These are phyloP conservation scores for Vigna hirtella DNA, from an alignment of 306 rosid genomes.

Conservation along the genomic window DNA sequence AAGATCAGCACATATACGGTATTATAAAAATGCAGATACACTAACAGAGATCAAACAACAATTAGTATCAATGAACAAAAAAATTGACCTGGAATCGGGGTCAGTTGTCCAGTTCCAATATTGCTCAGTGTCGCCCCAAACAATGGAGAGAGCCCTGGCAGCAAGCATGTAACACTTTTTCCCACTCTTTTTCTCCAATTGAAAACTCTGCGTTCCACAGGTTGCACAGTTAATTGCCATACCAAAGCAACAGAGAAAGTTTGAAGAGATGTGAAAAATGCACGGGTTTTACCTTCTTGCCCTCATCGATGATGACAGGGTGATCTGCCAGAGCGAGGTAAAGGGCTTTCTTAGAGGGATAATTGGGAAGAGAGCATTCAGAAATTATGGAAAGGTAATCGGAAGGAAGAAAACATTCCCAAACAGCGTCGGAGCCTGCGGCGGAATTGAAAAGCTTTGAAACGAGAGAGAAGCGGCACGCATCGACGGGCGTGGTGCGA, in stretches of 20 bases:
- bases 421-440: conserved; percentile 32
- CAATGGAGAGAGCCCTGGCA: conserved; percentile 47
- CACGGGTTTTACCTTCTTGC: conserved; percentile 14
- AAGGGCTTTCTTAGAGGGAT: conserved; percentile 36
- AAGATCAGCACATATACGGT: too few species aligned
- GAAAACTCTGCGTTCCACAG: conserved; percentile 48
- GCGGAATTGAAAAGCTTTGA: conserved; percentile 33
- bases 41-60: background rate
- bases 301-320: conserved; percentile 39
- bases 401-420: conserved; percentile 42
- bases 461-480: background rate
- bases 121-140: conserved; percentile 39
- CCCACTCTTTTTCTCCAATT: conserved; percentile 53
- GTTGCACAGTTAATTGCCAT: background rate
- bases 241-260: background rate
- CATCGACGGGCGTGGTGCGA: conserved; percentile 32
- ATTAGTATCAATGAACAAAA: background rate
- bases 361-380: background rate
- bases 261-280: background rate
- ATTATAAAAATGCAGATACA: background rate
- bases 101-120: conserved; percentile 56
- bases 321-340: conserved; percentile 32
- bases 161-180: conserved; percentile 56
- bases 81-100: conserved; percentile 54
- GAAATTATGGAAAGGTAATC: conserved; percentile 30